Base-by-base conservation (phyloP, 1,284 basidiomycete genomes). In the Malassezia sympodialis region DNA sequence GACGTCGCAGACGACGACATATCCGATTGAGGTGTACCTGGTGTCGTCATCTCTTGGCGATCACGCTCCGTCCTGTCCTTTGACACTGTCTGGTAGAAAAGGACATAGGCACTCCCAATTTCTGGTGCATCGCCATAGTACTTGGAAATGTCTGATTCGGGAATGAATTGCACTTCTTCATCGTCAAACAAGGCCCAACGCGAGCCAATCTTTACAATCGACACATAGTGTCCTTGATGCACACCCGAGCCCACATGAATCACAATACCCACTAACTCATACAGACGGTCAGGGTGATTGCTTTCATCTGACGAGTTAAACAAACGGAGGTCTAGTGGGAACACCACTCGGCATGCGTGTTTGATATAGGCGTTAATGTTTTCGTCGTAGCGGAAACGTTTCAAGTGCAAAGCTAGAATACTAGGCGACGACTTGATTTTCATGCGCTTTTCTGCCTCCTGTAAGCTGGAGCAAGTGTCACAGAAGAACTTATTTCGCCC, bases 401-500 rank as follows among this genome's bases (percentile, higher is more conserved):
- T 98, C 51, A 98, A 79, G 76, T 98, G 93, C 35, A 98, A 79
- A 12, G 91, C 90, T 24, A 98, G 83, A 35, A 98, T 81, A 73
- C 96, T 90, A 6, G 93, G 90, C 4, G 96, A 80, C 65, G 85
- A 86, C 78, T 96, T 94, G 76, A 98, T 90, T 77, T 96, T 96
- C 90, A 96, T 96, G 63, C 91, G 81, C 79, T 94, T 93, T 79
- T 98, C 93, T 0, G 94, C 93, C 76, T 98, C 94, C 75, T 96
- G 91, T 23, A 96, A 77, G 49, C 90, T 89, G 67, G 90, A 91
- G 76, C 93, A 98, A 15, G 85, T 83, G 76, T 98, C 94, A 75
- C 93, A 98, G 76, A 90, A 96, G 76, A 96, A 98, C 78, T 96
- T 98, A 80, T 98, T 96, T 74, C 84, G 86, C 71, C 91, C 88